Base-by-base conservation (phyloP, 306 rosid species). In the Rubus parviflorus region DNA sequence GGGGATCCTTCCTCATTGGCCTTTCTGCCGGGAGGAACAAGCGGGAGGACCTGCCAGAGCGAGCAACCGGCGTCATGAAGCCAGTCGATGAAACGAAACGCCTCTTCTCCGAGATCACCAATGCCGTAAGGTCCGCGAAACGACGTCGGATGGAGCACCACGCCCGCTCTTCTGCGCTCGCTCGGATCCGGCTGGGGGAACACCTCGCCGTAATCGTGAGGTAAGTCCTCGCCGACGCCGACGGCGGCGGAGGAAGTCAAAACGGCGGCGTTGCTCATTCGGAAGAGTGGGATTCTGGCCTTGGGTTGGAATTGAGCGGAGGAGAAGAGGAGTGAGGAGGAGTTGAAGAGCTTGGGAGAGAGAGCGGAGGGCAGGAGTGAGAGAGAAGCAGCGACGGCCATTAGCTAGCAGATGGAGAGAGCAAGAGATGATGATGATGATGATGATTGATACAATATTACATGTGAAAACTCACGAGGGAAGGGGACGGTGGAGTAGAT, bases 1-100 rank as follows among this genome's bases (percentile, higher is more conserved):
- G 89, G 89, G 0, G 95, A 94, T 38, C 98, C 98, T 17, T 89
- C 95, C 85, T 89, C 97, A 41, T 89, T 91, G 48, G 94, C 96
- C 75, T 85, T 91, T 81, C 98, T 80, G 23, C 96, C 98, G 6
- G 98, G 98, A 51, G 98, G 98, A 42, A 92, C 98, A n/a, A 94
- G 91, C 62, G 98, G 98, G 42, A 94, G 90, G 63, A 93, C 98
- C 93, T 94, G 97, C 98, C 98, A 94, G 73, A 88, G 80, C 19
- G 97, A 85, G 91, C 90, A 92, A 48, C 95, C 95, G 6, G 91
- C 75, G n/a, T 46, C 80, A 38, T 84, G 91, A 74, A 94, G 97
- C 97, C 97, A 94, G 48, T 94, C 95, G 46, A 94, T 52, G 85
- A 92, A 94, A 10, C 89, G 87, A 43, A 92, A 89, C 8, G 95